A percentile compares a stretch with the other conserved stretches of the same genome.
These are phyloP conservation scores for Tetrapyrgos nigripes DNA, from an alignment of 1,284 basidiomycete genomes.

Conservation along the genomic window DNA sequence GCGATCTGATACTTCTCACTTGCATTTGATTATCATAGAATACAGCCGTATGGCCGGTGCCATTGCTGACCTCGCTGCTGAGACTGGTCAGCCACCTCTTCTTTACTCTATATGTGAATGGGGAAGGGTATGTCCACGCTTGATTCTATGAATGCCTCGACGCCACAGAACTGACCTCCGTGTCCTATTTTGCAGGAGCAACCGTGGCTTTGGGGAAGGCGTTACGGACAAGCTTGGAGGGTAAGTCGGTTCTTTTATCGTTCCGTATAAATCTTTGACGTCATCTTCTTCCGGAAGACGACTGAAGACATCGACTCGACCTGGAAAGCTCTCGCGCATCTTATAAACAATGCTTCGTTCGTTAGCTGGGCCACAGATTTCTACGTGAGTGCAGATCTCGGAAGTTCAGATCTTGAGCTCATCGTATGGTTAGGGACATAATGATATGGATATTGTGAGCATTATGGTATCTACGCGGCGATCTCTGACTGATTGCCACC, in stretches of 20 bases:
- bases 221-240: slow-evolving; percentile 62
- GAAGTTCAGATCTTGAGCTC: not conserved
- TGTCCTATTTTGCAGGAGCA: slow-evolving; percentile 46
- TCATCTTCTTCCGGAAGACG: slow-evolving; percentile 41
- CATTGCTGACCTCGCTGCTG: slow-evolving; percentile 48
- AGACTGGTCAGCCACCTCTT: slow-evolving; percentile 51
- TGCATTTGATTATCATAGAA: too few relatives aligned
- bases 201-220: slow-evolving; percentile 62
- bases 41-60: slow-evolving; percentile 62
- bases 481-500: not conserved
- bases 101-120: slow-evolving; percentile 62
- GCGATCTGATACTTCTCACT: slow-evolving; percentile 4
- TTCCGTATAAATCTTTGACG: not conserved
- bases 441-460: slow-evolving; percentile 54
- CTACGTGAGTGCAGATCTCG: slow-evolving; percentile 25
- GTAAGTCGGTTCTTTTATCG: slow-evolving; percentile 37
- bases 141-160: not conserved
- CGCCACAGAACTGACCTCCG: not conserved
- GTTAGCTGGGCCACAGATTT: slow-evolving; percentile 48
- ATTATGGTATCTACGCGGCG: not conserved
- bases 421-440: slow-evolving; percentile 36
- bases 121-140: slow-evolving; percentile 52
- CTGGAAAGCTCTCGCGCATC: slow-evolving; percentile 42
- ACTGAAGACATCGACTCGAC: slow-evolving; percentile 57
- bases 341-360: slow-evolving; percentile 54